Percentiles rank a stretch among this genome's conserved stretches.
Conservation (phyloP, 331 rosid species). For the Saraca asoca region DNA sequence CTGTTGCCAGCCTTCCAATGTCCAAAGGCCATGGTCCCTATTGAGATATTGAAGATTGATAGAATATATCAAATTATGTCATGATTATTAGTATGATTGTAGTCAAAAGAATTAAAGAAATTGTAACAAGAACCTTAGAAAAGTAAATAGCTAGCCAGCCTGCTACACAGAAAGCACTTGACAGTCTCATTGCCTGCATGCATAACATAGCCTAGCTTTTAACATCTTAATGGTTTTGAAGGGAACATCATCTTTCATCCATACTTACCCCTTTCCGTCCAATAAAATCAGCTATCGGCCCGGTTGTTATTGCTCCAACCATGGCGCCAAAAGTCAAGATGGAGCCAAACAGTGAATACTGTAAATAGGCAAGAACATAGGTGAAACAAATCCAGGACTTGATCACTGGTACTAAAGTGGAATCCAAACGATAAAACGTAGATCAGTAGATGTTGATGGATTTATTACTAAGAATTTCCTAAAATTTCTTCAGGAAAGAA, state of each 20-base stretch:
- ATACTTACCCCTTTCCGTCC: constrained; percentile 75
- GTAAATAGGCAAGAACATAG: constrained; percentile 25
- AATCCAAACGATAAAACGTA: neutral
- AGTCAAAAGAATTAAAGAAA: constrained; percentile 23
- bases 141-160: constrained; percentile 88
- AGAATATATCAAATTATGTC: constrained; percentile 14
- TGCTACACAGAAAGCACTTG: constrained; percentile 62
- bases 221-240: neutral
- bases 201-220: neutral
- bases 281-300: constrained; percentile 61
- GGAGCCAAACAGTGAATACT: constrained; percentile 87
- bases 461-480: too few species aligned
- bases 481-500: too few species aligned
- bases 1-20: constrained; percentile 87
- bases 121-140: constrained; percentile 56
- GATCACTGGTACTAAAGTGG: neutral
- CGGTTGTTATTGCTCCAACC: constrained; percentile 74
- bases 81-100: constrained; percentile 4
- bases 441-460: too few species aligned
- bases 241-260: constrained; percentile 15
- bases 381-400: constrained; percentile 22
- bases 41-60: constrained; percentile 23
- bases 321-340: constrained; percentile 73
- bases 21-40: constrained; percentile 70
- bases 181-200: constrained; percentile 83